These are phyloP conservation scores for Peniophora sp. DNA, from an alignment of 1,284 basidiomycete genomes.

Conservation along the genomic window DNA sequence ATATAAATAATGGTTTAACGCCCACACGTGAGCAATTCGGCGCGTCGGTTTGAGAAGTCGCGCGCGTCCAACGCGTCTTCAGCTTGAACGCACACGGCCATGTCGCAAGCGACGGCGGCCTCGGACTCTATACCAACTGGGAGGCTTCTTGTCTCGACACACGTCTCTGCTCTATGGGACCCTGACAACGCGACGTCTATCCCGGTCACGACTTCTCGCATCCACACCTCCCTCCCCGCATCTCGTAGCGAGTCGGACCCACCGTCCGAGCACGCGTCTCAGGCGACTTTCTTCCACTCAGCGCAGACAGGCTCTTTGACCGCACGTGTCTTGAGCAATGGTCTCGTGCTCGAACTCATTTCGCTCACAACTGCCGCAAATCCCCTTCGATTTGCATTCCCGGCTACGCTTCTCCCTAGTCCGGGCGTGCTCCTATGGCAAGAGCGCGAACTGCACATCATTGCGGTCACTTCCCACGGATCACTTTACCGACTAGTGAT, in stretches of 20 bases:
- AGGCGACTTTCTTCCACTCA: slow-evolving; percentile 51
- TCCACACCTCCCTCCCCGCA: slow-evolving; percentile 38
- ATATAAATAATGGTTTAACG: too few species aligned
- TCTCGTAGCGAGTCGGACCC: slow-evolving; percentile 40
- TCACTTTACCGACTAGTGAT: slow-evolving; percentile 75
- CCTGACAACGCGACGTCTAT: slow-evolving; percentile 43
- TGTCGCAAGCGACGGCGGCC: too few species aligned
- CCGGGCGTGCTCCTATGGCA: slow-evolving; percentile 60
- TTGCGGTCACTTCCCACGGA: slow-evolving; percentile 61
- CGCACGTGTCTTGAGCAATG: slow-evolving; percentile 68
- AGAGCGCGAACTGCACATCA: slow-evolving; percentile 57
- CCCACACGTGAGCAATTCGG: too few species aligned
- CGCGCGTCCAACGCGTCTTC: too few species aligned
- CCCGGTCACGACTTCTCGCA: slow-evolving; percentile 48
- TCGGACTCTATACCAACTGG: too few species aligned
- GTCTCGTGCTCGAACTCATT: slow-evolving; percentile 69
- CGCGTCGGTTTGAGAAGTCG: too few species aligned
- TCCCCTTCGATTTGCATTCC: slow-evolving; percentile 73
- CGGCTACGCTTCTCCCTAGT: slow-evolving; percentile 57
- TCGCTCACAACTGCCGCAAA: slow-evolving; percentile 57
- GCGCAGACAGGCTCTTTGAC: slow-evolving; percentile 60
- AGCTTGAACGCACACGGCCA: too few species aligned
- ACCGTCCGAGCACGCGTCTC: slow-evolving; percentile 69
- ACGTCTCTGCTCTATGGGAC: slow-evolving; percentile 56
- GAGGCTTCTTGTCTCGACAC: slow-evolving; percentile 48